Percentiles rank a stretch among this genome's conserved stretches.
Conservation (phyloP, 2,329 filamentous ascomycete genomes). For the Drechslerella dactyloides region DNA sequence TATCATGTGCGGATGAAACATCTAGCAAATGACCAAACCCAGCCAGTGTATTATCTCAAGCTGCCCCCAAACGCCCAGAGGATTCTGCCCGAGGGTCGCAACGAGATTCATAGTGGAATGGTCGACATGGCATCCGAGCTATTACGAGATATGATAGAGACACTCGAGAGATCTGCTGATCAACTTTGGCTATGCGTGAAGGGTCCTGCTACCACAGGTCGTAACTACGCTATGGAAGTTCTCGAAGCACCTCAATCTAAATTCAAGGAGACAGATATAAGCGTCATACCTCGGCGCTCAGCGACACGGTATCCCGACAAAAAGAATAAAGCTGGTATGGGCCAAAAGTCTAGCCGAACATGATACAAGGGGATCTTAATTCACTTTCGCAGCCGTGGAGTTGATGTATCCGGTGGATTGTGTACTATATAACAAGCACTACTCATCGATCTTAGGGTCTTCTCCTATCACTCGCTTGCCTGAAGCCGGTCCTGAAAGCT, state of each 20-base stretch:
- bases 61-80: slow-evolving; percentile 10
- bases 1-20: slow-evolving; percentile 24
- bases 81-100: not conserved
- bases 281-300: slow-evolving; percentile 6
- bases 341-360: not conserved
- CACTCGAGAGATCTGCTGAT: not conserved
- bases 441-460: no score
- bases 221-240: slow-evolving; percentile 4
- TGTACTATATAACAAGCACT: no score
- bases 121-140: slow-evolving; percentile 17
- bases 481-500: no score
- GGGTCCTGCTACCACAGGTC: not conserved
- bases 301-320: not conserved
- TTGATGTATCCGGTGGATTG: no score
- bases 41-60: slow-evolving; percentile 24
- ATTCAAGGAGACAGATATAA: not conserved
- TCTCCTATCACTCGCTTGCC: no score
- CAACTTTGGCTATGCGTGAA: slow-evolving; percentile 23
- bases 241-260: not conserved
- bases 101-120: slow-evolving; percentile 12
- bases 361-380: not conserved
- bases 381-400: no score
- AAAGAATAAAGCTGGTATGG: not conserved
- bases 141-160: slow-evolving; percentile 11
- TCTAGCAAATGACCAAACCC: not conserved